Evolutionary conservation across 1,284 basidiomycete genomes (phyloP), one percentile per base, ranked within the genome.

Genomic region (Cutaneotrichosporon curvatum): DNA sequence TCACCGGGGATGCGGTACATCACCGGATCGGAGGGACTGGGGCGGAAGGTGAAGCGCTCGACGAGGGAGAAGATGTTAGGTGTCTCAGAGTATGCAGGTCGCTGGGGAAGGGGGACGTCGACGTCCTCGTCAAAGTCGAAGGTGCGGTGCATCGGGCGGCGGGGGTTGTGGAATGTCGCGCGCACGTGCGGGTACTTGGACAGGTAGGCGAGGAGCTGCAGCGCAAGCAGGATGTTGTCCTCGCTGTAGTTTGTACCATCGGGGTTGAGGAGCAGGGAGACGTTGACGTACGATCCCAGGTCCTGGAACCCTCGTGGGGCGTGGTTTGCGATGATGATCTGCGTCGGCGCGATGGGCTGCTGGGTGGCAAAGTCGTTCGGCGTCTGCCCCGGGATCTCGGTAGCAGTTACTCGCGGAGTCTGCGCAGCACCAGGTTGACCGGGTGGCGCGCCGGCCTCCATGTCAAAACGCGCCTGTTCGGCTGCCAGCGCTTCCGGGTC

Each of bases 131-230:
- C 59, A 10, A 71, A 57, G 31, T 69, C 61, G 44, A 73, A 71
- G 15, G 68, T 70, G 2, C 62, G 63, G 54, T 74, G 71, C 62
- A 73, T 69, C 1, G 72, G 72, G 25, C 68, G 68, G 1, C 87
- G 79, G 1, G 81, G 81, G 65, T 87, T 86, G 70, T 97, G 96
- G 68, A 98, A 97, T 6, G 91, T 87, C 57, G 91, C 84, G n/a
- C 94, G 78, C 4, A 98, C 92, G 70, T 98, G 94, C 0, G 94
- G 89, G 67, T 98, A 98, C 70, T 98, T 98, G 73, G 87, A 91
- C 19, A 98, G 77, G 63, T 98, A 98, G 7, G 95, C 95, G 0
- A 98, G 77, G 2, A 98, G 79, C 70, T 98, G 94, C 14, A 98
- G 74, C 20, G 85, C 82, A 15, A 95, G 79, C 3, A 98, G 74